These are phyloP conservation scores for Bidens hawaiensis DNA, from an alignment of 140 eudicot species.

Conservation along the genomic window DNA sequence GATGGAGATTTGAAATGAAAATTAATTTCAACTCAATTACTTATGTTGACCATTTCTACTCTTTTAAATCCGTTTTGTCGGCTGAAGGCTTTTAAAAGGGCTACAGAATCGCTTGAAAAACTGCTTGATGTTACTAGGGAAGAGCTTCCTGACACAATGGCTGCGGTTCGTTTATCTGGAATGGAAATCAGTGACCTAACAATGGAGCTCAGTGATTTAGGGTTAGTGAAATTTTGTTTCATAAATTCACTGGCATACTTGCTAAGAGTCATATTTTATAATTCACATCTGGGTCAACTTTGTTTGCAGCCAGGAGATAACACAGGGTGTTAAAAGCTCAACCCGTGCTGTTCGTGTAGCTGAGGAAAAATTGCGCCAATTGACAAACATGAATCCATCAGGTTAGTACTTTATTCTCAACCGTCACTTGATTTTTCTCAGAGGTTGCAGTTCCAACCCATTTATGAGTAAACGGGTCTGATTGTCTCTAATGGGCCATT, in stretches of 20 bases:
- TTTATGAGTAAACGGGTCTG: not conserved
- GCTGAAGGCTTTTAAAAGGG: conserved; percentile 81
- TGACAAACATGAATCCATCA: conserved; percentile 51
- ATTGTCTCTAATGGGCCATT: not conserved
- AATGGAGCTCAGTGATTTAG: conserved; percentile 97
- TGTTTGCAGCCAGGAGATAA: conserved; percentile 68
- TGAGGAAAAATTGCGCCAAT: conserved; percentile 64
- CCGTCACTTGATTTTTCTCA: not conserved
- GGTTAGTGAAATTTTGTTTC: too few relatives aligned
- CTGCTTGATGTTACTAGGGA: conserved; percentile 85
- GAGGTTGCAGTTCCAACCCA: conserved; percentile 1
- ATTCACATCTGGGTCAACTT: not conserved
- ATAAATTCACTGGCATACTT: too few relatives aligned
- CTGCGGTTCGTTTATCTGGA: conserved; percentile 89
- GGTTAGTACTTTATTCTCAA: conserved; percentile 37
- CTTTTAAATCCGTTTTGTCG: too few relatives aligned
- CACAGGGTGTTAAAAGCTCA: conserved; percentile 88
- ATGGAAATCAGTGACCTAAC: conserved; percentile 98
- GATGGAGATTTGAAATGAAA: too few relatives aligned
- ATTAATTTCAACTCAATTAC: not conserved
- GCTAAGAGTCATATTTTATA: not conserved
- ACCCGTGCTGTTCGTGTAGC: conserved; percentile 89
- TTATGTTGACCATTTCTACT: conserved; percentile 11
- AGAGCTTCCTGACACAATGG: conserved; percentile 96
- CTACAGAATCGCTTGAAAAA: conserved; percentile 90